These are phyloP conservation scores for Citrus inodora DNA, from an alignment of 345 rosid genomes.

Conservation along the genomic window DNA sequence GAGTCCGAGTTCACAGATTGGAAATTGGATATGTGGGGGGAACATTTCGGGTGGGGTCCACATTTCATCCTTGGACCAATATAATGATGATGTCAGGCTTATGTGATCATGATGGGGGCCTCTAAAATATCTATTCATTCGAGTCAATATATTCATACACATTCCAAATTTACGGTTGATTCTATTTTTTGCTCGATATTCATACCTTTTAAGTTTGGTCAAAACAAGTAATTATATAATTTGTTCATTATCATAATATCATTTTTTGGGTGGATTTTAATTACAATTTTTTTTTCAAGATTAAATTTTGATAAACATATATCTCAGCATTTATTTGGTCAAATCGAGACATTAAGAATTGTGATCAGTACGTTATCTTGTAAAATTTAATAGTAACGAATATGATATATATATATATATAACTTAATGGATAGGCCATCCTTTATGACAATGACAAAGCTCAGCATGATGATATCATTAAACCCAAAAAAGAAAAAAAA, in stretches of 20 bases:
- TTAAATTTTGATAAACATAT: too few relatives aligned
- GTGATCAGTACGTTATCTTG: background rate
- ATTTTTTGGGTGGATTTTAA: background rate
- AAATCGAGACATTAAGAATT: background rate
- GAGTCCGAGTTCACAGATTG: background rate
- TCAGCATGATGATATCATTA: background rate
- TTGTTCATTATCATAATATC: background rate
- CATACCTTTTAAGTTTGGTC: background rate
- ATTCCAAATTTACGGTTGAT: background rate
- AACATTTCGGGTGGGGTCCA: slow-evolving; percentile 9
- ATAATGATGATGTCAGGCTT: slow-evolving; percentile 45
- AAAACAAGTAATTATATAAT: background rate
- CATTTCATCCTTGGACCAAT: slow-evolving; percentile 22
- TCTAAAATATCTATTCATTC: background rate
- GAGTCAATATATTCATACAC: background rate
- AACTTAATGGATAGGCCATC: background rate
- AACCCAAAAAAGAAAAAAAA: background rate
- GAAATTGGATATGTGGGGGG: slow-evolving; percentile 7
- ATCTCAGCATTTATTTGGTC: background rate
- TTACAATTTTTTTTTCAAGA: too few relatives aligned
- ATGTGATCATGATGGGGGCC: slow-evolving; percentile 44
- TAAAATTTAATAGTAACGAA: background rate
- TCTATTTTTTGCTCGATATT: background rate
- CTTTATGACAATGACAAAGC: background rate
- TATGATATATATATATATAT: too few relatives aligned